Evolutionary conservation across 2,329 filamentous ascomycete species (phyloP).

Genomic region (Exophiala phaeomuriformis): DNA sequence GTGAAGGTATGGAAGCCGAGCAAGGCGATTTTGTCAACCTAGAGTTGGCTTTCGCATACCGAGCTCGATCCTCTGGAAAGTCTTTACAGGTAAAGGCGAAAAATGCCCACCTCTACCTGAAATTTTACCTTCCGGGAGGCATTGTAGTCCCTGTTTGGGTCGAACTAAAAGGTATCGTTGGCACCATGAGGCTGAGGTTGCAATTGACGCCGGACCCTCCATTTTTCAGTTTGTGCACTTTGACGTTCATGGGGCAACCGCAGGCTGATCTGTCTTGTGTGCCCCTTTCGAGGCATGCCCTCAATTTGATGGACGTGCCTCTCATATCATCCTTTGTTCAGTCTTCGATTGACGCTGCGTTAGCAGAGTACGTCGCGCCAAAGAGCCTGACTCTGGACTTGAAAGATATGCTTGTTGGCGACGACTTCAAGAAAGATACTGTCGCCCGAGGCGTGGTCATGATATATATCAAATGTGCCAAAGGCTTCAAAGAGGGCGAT

Average conservation of each 20-base stretch:
- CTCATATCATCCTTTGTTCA: conserved; percentile 70
- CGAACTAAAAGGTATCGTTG: conserved; percentile 64
- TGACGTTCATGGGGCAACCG: conserved; percentile 68
- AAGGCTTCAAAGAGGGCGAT: conserved; percentile 66
- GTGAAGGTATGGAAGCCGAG: conserved; percentile 64
- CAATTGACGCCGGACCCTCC: conserved; percentile 70
- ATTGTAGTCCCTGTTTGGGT: conserved; percentile 63
- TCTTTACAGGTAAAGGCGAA: conserved; percentile 57
- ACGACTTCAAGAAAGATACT: conserved; percentile 73
- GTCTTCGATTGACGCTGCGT: conserved; percentile 63
- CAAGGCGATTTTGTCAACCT: conserved; percentile 73
- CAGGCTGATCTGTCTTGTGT: conserved; percentile 64
- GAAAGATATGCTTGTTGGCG: conserved; percentile 69
- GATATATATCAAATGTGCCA: conserved; percentile 59
- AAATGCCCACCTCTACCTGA: conserved; percentile 65
- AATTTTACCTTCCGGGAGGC: conserved; percentile 59
- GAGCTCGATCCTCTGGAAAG: conserved; percentile 54
- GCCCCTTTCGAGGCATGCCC: conserved; percentile 59
- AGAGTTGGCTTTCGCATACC: conserved; percentile 67
- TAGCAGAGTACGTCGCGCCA: conserved; percentile 68
- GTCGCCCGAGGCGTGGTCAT: conserved; percentile 57
- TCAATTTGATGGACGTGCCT: conserved; percentile 69
- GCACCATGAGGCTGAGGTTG: conserved; percentile 60
- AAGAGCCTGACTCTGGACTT: conserved; percentile 67
- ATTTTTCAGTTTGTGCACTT: conserved; percentile 66